Evolutionary conservation across 495 filamentous ascomycete genomes (phyloP).

Genomic region (Neurospora sp.): DNA sequence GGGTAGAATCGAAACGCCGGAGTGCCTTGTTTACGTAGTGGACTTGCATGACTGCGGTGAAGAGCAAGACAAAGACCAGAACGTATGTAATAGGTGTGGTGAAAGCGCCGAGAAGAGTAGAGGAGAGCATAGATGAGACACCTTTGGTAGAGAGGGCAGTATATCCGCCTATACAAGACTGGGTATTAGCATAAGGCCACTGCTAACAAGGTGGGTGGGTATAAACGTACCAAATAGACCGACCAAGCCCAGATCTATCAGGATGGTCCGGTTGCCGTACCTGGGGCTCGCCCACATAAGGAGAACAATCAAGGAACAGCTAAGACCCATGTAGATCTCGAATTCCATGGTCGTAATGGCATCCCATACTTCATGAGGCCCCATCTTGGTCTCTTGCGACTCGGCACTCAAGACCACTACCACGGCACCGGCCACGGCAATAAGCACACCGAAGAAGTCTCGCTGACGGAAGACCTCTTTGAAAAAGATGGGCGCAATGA

Average conservation of each 20-base stretch:
- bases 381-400: slow-evolving; percentile 78
- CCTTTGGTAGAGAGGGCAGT: slow-evolving; percentile 94
- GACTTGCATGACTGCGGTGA: slow-evolving; percentile 87
- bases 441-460: slow-evolving; percentile 80
- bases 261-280: slow-evolving; percentile 74
- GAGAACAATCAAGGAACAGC: slow-evolving; percentile 55
- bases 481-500: slow-evolving; percentile 87
- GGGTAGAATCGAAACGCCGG: slow-evolving; percentile 90
- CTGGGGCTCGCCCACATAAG: slow-evolving; percentile 73
- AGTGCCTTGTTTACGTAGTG: slow-evolving; percentile 92
- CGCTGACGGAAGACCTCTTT: slow-evolving; percentile 77
- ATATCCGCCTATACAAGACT: slow-evolving; percentile 59
- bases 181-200: slow-evolving; percentile 16
- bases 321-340: slow-evolving; percentile 77
- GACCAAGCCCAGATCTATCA: slow-evolving; percentile 89
- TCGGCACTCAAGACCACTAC: slow-evolving; percentile 89
- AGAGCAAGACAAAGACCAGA: slow-evolving; percentile 63
- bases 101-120: slow-evolving; percentile 73
- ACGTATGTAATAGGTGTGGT: slow-evolving; percentile 88
- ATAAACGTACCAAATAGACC: slow-evolving; percentile 69
- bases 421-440: slow-evolving; percentile 80
- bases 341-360: slow-evolving; percentile 87
- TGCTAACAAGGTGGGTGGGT: background rate
- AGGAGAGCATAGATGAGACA: slow-evolving; percentile 86
- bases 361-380: slow-evolving; percentile 80